Conservation (phyloP, 164 flowering plant species). For the Vitis labrusca region DNA sequence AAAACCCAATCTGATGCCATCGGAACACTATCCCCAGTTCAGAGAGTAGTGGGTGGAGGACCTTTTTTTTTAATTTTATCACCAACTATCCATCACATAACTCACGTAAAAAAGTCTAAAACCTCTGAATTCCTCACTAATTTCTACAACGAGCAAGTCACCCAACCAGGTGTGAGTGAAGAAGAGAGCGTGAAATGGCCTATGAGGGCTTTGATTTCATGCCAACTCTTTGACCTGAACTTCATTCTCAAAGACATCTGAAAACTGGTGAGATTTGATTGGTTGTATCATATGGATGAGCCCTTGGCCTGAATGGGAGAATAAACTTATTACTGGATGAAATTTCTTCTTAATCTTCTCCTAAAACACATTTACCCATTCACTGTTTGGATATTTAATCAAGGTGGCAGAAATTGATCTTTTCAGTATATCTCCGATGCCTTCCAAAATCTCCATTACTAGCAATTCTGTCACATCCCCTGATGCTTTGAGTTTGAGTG, state of each 20-base stretch:
- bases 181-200: conserved; percentile 93
- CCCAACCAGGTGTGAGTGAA: conserved; percentile 93
- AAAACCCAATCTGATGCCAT: no score
- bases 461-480: no score
- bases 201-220: conserved; percentile 62
- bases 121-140: conserved; percentile 35
- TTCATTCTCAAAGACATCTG: conserved; percentile 46
- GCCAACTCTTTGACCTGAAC: conserved; percentile 30
- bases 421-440: conserved; percentile 78
- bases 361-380: conserved; percentile 71
- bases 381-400: conserved; percentile 64
- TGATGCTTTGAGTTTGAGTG: no score
- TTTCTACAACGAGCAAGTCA: conserved; percentile 80
- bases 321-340: conserved; percentile 62
- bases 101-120: no score
- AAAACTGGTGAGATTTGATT: conserved; percentile 64
- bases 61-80: no score
- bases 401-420: conserved; percentile 71
- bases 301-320: conserved; percentile 71
- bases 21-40: no score
- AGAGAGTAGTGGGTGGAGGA: no score
- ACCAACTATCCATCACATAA: no score
- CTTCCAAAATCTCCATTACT: conserved; percentile 35
- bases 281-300: conserved; percentile 66
- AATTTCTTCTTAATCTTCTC: conserved; percentile 63